These are phyloP conservation scores for Lactarius indigo DNA, from an alignment of 768 basidiomycete genomes.

Conservation along the genomic window DNA sequence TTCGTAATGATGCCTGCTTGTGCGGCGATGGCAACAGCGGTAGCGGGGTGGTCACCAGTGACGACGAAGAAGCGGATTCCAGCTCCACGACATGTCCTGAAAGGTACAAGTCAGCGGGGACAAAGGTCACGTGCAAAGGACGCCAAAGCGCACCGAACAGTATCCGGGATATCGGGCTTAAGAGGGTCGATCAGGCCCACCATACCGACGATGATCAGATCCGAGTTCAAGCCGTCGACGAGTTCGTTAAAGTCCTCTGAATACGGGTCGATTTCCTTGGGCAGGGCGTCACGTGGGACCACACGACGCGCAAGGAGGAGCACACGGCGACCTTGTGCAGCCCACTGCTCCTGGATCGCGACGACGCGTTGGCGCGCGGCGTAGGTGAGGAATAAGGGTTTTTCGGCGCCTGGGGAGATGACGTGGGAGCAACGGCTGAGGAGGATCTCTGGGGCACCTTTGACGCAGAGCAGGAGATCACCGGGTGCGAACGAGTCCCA, in stretches of 20 bases:
- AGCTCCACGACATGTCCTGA: conserved; percentile 46
- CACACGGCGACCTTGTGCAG: conserved; percentile 57
- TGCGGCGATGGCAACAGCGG: conserved; percentile 58
- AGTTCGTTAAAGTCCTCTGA: conserved; percentile 42
- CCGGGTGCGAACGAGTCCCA: conserved; percentile 30
- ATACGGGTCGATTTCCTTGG: conserved; percentile 32
- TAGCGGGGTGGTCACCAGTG: conserved; percentile 56
- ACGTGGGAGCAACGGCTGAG: conserved; percentile 40
- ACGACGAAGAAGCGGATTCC: conserved; percentile 65
- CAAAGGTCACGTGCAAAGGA: background rate
- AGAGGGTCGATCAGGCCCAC: conserved; percentile 62
- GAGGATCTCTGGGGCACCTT: conserved; percentile 54
- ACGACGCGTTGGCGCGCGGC: conserved; percentile 32
- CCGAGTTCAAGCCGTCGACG: conserved; percentile 40
- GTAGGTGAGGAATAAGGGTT: conserved; percentile 33
- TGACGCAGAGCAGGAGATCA: conserved; percentile 38
- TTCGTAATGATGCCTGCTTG: conserved; percentile 57
- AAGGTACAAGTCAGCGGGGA: background rate
- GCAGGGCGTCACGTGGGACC: conserved; percentile 34
- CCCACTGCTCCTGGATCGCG: conserved; percentile 45
- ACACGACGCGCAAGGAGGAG: conserved; percentile 50
- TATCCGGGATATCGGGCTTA: conserved; percentile 50
- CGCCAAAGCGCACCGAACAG: conserved; percentile 32
- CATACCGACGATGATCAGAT: conserved; percentile 53
- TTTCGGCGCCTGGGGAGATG: conserved; percentile 37